Conservation (phyloP, 1,284 basidiomycete species). For the Cryptococcus sp. region DNA sequence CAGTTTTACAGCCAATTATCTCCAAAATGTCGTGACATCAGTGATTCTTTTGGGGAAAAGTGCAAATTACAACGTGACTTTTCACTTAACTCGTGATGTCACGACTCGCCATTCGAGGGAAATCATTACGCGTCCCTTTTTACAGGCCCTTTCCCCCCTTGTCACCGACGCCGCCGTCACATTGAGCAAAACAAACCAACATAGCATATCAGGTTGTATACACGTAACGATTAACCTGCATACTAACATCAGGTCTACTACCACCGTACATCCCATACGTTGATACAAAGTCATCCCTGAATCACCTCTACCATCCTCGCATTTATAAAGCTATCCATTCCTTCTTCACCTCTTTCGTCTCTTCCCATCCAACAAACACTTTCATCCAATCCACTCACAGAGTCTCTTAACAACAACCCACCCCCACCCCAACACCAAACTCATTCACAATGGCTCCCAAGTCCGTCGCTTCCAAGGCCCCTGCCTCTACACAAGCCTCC, state of each 20-base stretch:
- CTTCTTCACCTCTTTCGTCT: conserved; percentile 7
- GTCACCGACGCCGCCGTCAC: conserved; percentile 2
- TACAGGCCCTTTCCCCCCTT: background rate
- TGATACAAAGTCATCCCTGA: background rate
- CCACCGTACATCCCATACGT: background rate
- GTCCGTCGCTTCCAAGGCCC: conserved; percentile 57
- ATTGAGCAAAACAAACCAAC: background rate
- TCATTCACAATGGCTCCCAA: conserved; percentile 52
- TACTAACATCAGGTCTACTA: no score
- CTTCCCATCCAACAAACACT: conserved; percentile 11
- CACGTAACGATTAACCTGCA: no score
- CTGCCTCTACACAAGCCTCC: conserved; percentile 63
- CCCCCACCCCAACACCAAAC: conserved; percentile 24
- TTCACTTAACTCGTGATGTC: conserved; percentile 11
- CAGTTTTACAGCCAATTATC: background rate
- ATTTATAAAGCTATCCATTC: conserved; percentile 2
- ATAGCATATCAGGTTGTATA: background rate
- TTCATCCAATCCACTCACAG: background rate
- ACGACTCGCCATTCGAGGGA: background rate
- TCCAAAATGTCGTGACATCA: background rate
- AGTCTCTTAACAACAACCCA: conserved; percentile 8
- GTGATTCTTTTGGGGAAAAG: conserved; percentile 12
- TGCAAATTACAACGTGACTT: background rate
- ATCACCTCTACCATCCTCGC: conserved; percentile 9
- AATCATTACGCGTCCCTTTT: conserved; percentile 12